phyloP scores from a whole-genome alignment of 305 asterid genomes.

The Lippia alba region DNA sequence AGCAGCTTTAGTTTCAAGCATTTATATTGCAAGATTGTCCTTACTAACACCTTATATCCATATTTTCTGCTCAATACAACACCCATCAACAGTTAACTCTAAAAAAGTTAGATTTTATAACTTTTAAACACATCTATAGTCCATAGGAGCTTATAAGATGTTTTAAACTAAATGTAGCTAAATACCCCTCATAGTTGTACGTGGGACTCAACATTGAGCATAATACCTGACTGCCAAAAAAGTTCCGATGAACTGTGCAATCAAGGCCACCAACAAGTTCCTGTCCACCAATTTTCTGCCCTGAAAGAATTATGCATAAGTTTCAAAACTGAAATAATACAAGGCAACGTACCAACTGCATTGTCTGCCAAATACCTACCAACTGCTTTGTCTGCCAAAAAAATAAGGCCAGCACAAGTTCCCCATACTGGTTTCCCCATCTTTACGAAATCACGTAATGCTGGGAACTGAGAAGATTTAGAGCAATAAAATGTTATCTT shows the following conservation, averaged over 20 bases:
- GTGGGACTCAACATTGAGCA: slow-evolving; percentile 8
- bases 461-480: slow-evolving; percentile 74
- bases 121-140: slow-evolving; percentile 6
- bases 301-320: slow-evolving; percentile 49
- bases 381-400: slow-evolving; percentile 83
- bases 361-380: slow-evolving; percentile 85
- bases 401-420: slow-evolving; percentile 97
- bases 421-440: slow-evolving; percentile 98
- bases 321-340: slow-evolving; percentile 29
- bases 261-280: slow-evolving; percentile 93
- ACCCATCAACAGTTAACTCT: background rate
- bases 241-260: slow-evolving; percentile 91
- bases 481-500: slow-evolving; percentile 17
- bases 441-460: slow-evolving; percentile 85
- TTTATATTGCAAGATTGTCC: background rate
- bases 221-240: slow-evolving; percentile 93
- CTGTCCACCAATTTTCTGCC: slow-evolving; percentile 93
- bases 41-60: slow-evolving; percentile 1
- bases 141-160: slow-evolving; percentile 5
- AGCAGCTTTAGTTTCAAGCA: background rate
- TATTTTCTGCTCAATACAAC: background rate
- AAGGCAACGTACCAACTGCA: slow-evolving; percentile 44
- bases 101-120: slow-evolving; percentile 3
- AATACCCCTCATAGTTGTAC: background rate
- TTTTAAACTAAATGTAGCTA: background rate